Evolutionary conservation across 1,284 basidiomycete species (phyloP), one percentile per base, ranked within the genome.

Genomic region (Thelephora terrestris): DNA sequence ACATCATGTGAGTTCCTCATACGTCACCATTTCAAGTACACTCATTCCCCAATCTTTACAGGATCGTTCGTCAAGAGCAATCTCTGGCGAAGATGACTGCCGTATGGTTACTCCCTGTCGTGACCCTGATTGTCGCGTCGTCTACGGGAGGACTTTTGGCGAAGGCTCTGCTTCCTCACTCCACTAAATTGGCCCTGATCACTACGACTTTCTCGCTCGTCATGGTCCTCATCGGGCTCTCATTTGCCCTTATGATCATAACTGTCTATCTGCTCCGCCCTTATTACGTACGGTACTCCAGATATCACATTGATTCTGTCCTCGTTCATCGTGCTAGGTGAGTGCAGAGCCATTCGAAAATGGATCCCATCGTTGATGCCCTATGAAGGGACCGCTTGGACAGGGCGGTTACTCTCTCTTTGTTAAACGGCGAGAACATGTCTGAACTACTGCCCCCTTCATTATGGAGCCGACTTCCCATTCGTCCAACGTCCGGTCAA

Each of bases 51-150:
- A 17, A 6, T 14, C 2, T 29, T 21, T 32, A 10, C 40, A 80
- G 78, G 71, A 75, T 78, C 50, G 74, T 68, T 2, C 57, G 68
- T 2, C 81, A 85, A 46, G 58, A 63, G 1, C 78, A 84, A 45
- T 61, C 67, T 0, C 50, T 74, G 29, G 58, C 68, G 14, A 62
- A 64, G 5, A 68, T 79, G 60, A 69, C 74, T 1, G 66, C 73
- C 1, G 65, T 72, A 0, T 78, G 76, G 75, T 68, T 85, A 7
- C 69, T 84, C 10, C 82, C 81, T 5, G 71, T 81, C 40, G 76
- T 85, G 5, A 67, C 78, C 1, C 71, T 76, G 24, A 68, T 84
- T 49, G 82, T 85, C 60, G 71, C 74, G 9, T 73, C 78, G 3
- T 73, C 81, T 0, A 69, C 73, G 0, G 81, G 81, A 5, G 75